A percentile compares a stretch with the other conserved stretches of the same genome.
These are phyloP conservation scores for Euptelea pleiosperma DNA, from an alignment of 164 flowering plant genomes.

Conservation along the genomic window DNA sequence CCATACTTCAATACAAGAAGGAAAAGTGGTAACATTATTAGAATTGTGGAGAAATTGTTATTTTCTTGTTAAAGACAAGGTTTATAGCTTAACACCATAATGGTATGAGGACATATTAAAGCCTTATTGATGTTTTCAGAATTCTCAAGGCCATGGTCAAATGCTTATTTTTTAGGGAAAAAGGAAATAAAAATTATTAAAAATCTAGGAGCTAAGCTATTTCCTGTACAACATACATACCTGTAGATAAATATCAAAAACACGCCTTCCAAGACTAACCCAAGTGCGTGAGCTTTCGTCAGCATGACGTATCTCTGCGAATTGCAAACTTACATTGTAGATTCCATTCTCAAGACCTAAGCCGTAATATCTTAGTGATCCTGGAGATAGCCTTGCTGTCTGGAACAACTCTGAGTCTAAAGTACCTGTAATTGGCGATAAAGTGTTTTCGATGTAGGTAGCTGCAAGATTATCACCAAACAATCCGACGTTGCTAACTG, in stretches of 20 bases:
- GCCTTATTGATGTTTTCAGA: too few species aligned
- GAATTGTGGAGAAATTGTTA: too few species aligned
- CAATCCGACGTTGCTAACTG: conserved; percentile 68
- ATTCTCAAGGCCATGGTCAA: too few species aligned
- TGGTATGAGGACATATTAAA: too few species aligned
- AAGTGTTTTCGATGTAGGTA: conserved; percentile 23
- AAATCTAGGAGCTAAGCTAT: background rate
- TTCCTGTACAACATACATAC: conserved; percentile 27
- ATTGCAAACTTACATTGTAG: conserved; percentile 63
- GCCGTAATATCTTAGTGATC: conserved; percentile 80
- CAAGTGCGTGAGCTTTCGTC: conserved; percentile 32
- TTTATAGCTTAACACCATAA: too few species aligned
- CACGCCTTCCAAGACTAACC: conserved; percentile 71
- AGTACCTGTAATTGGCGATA: conserved; percentile 45
- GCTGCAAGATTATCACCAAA: conserved; percentile 35
- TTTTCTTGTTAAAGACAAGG: too few species aligned
- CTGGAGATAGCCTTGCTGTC: conserved; percentile 67
- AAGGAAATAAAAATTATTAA: background rate
- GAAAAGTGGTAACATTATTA: too few species aligned
- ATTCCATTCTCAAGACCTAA: conserved; percentile 84
- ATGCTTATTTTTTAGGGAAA: too few species aligned
- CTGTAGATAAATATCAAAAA: conserved; percentile 80
- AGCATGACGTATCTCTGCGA: conserved; percentile 49
- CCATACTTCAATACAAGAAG: too few species aligned
- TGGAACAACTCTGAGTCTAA: conserved; percentile 64